phyloP scores from a whole-genome alignment of 139 green algal genomes.

The Pseudopediastrum boryanum region DNA sequence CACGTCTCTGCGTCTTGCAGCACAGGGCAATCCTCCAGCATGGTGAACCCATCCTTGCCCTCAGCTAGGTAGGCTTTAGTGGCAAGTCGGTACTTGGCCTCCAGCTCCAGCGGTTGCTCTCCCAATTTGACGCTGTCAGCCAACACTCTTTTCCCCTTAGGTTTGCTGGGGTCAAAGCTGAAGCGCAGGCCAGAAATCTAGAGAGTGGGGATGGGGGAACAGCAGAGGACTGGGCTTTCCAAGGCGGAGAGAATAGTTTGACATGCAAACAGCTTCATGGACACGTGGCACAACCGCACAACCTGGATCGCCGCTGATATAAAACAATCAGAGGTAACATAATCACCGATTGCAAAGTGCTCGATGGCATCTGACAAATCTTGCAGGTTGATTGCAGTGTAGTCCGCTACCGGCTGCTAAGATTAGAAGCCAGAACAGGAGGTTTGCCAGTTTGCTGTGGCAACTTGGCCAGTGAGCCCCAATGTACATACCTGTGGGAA shows the following conservation, averaged over 20 bases:
- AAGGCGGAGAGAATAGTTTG: background rate
- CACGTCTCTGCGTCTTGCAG: conserved; percentile 42
- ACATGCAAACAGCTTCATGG: background rate
- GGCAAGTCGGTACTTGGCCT: conserved; percentile 54
- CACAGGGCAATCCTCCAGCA: conserved; percentile 43
- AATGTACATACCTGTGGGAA: conserved; percentile 65
- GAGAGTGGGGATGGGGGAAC: too few relatives aligned
- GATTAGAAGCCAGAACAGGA: too few relatives aligned
- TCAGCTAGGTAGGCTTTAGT: conserved; percentile 77
- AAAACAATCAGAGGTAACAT: too few relatives aligned
- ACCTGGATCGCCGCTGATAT: too few relatives aligned
- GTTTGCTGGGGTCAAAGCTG: conserved; percentile 60
- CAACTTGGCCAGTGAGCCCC: background rate
- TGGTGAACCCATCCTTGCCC: conserved; percentile 77
- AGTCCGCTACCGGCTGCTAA: too few relatives aligned
- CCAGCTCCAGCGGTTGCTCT: conserved; percentile 49
- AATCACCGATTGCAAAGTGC: background rate
- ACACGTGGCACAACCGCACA: too few relatives aligned
- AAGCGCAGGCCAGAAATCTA: conserved; percentile 69
- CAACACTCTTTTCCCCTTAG: conserved; percentile 51
- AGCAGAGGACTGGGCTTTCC: background rate
- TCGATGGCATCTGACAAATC: background rate
- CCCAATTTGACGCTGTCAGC: conserved; percentile 50
- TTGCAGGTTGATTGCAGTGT: too few relatives aligned
- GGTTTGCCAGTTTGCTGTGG: background rate